Evolutionary conservation across 352 stramenopile species (phyloP).

Genomic region (Thalassiosira ordinaria): DNA sequence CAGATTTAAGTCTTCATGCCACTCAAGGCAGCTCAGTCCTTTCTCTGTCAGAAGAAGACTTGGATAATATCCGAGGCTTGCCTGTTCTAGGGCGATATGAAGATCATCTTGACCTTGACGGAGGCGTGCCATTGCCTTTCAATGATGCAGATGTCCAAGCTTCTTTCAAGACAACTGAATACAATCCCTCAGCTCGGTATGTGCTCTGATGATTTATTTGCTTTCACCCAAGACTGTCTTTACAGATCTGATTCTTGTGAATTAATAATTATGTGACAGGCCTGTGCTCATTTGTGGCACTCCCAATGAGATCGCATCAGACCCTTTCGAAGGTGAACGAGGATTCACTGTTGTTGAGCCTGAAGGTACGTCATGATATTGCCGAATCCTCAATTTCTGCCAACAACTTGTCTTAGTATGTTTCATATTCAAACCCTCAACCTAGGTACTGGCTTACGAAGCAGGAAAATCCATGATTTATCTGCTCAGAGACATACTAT

Average conservation of each 20-base stretch:
- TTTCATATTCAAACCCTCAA: too few species aligned
- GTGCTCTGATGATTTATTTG: too few species aligned
- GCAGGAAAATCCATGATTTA: background rate
- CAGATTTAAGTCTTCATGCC: background rate
- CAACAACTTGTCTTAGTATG: too few species aligned
- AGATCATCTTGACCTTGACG: constrained; percentile 42
- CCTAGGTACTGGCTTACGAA: background rate
- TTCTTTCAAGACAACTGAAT: constrained; percentile 31
- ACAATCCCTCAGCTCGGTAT: constrained; percentile 13
- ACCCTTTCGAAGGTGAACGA: constrained; percentile 21
- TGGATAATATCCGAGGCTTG: background rate
- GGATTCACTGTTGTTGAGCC: constrained; percentile 38
- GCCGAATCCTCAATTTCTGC: too few species aligned
- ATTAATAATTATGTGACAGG: too few species aligned
- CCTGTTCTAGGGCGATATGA: constrained; percentile 29
- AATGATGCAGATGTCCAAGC: constrained; percentile 28
- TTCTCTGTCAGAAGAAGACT: background rate
- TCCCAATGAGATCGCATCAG: background rate
- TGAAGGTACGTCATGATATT: constrained; percentile 14
- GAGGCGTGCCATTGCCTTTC: constrained; percentile 4
- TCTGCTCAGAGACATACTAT: constrained; percentile 45
- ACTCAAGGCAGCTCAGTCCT: background rate
- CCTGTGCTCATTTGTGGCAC: constrained; percentile 18
- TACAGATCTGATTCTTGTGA: too few species aligned
- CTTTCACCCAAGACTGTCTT: too few species aligned